Evolutionary conservation across 805 yeast species (phyloP).

Genomic region (Kazachstania kunashirensis): DNA sequence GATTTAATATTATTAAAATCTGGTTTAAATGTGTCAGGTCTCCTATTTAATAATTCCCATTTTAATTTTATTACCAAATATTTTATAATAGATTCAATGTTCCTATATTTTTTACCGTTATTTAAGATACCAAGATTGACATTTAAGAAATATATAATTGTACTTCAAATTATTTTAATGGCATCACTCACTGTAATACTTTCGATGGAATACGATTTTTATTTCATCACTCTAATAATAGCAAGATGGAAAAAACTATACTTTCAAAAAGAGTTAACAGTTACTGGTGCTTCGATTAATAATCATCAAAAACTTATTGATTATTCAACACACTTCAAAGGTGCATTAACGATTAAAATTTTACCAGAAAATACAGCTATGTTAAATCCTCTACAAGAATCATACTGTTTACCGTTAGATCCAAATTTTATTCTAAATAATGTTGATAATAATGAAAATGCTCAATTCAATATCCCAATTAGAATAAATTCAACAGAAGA

Average conservation of each 20-base stretch:
- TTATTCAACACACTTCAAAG: constrained; percentile 55
- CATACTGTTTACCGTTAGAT: constrained; percentile 48
- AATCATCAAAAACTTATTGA: constrained; percentile 17
- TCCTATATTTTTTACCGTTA: constrained; percentile 60
- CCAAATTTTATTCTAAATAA: constrained; percentile 12
- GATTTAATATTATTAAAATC: constrained; percentile 55
- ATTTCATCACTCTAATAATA: constrained; percentile 33
- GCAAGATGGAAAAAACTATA: constrained; percentile 34
- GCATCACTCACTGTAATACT: constrained; percentile 45
- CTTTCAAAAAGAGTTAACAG: constrained; percentile 40
- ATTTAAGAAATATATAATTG: constrained; percentile 49
- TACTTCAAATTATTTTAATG: constrained; percentile 38
- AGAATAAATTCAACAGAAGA: constrained; percentile 72
- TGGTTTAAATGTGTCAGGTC: constrained; percentile 28
- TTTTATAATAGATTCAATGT: constrained; percentile 59
- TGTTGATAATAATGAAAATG: neutral
- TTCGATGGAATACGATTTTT: constrained; percentile 41
- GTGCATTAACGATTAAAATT: constrained; percentile 75
- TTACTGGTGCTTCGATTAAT: constrained; percentile 38
- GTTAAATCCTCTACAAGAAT: constrained; percentile 63
- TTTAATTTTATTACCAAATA: constrained; percentile 61
- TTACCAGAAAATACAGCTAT: constrained; percentile 85
- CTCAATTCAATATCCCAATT: constrained; percentile 44
- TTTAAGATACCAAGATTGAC: constrained; percentile 68
- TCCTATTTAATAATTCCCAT: constrained; percentile 37